Conservation (phyloP, 805 yeast species). For the Candida vartiovaarae region DNA sequence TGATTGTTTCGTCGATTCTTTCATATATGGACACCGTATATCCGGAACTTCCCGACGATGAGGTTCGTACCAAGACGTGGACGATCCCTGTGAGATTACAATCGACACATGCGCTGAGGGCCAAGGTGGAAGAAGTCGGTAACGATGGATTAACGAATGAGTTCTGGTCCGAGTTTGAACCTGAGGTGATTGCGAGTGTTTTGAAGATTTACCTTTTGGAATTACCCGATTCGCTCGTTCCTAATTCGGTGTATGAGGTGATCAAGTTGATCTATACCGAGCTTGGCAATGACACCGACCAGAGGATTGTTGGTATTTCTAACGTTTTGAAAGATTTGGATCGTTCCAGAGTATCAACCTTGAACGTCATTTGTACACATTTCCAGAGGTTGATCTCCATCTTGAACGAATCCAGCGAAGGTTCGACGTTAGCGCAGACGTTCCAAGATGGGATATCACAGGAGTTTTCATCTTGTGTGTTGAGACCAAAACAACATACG, state of each 20-base stretch:
- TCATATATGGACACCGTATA: slow-evolving; percentile 62
- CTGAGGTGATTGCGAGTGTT: slow-evolving; percentile 58
- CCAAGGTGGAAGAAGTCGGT: slow-evolving; percentile 46
- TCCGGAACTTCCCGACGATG: slow-evolving; percentile 64
- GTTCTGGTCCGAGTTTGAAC: slow-evolving; percentile 31
- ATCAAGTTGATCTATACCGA: slow-evolving; percentile 59
- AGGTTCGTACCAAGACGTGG: slow-evolving; percentile 64
- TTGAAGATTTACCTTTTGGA: slow-evolving; percentile 71
- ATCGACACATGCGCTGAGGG: slow-evolving; percentile 54
- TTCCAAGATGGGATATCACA: slow-evolving; percentile 46
- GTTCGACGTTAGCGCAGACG: slow-evolving; percentile 28
- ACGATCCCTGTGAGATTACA: slow-evolving; percentile 53
- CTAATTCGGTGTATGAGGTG: slow-evolving; percentile 57
- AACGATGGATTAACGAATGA: slow-evolving; percentile 29
- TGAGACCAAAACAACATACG: slow-evolving; percentile 44
- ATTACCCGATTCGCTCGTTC: slow-evolving; percentile 69
- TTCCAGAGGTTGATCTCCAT: slow-evolving; percentile 55
- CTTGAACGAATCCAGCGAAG: slow-evolving; percentile 38
- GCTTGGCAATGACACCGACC: slow-evolving; percentile 29
- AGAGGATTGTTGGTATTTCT: slow-evolving; percentile 55
- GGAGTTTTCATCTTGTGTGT: slow-evolving; percentile 57
- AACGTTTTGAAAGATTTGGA: slow-evolving; percentile 62
- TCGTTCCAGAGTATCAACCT: slow-evolving; percentile 66
- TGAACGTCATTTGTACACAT: slow-evolving; percentile 76
- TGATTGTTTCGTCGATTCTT: slow-evolving; percentile 53